Conservation (phyloP, 495 filamentous ascomycete genomes). For the Aspergillus hancockii region DNA sequence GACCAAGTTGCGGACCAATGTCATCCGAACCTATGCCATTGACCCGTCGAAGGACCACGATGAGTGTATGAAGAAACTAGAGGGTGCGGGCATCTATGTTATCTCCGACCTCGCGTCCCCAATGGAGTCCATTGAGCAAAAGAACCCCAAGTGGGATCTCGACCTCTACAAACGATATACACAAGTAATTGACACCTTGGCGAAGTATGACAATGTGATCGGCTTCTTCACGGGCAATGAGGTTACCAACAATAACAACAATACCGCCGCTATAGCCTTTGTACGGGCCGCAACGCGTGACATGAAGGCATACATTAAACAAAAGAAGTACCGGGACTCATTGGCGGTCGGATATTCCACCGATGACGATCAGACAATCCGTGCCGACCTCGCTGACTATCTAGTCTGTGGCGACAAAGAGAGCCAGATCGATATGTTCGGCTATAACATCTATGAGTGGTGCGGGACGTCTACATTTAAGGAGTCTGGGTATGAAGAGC, state of each 20-base stretch:
- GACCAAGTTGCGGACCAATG: conserved; percentile 73
- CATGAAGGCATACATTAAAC: conserved; percentile 84
- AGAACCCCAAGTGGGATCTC: conserved; percentile 72
- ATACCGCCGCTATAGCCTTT: conserved; percentile 79
- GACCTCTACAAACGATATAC: conserved; percentile 76
- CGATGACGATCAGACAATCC: conserved; percentile 80
- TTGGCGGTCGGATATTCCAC: conserved; percentile 92
- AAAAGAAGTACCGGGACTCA: conserved; percentile 64
- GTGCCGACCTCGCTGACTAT: conserved; percentile 74
- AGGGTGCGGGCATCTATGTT: conserved; percentile 87
- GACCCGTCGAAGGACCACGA: conserved; percentile 74
- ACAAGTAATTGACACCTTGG: conserved; percentile 73
- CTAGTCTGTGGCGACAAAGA: conserved; percentile 78
- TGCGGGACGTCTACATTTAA: conserved; percentile 74
- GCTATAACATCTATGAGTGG: conserved; percentile 98
- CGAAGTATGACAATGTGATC: conserved; percentile 77
- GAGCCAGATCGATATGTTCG: conserved; percentile 86
- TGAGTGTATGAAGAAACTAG: conserved; percentile 76
- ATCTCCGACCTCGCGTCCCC: conserved; percentile 86
- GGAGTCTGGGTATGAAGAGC: conserved; percentile 71
- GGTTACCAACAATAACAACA: conserved; percentile 79
- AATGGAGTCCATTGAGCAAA: conserved; percentile 76
- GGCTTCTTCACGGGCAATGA: conserved; percentile 98
- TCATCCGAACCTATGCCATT: conserved; percentile 89
- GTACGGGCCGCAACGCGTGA: conserved; percentile 95